Percentiles rank a stretch among this genome's conserved stretches.
Conservation (phyloP, 208 protist species). For the Kentomonas sorsogonicus region DNA sequence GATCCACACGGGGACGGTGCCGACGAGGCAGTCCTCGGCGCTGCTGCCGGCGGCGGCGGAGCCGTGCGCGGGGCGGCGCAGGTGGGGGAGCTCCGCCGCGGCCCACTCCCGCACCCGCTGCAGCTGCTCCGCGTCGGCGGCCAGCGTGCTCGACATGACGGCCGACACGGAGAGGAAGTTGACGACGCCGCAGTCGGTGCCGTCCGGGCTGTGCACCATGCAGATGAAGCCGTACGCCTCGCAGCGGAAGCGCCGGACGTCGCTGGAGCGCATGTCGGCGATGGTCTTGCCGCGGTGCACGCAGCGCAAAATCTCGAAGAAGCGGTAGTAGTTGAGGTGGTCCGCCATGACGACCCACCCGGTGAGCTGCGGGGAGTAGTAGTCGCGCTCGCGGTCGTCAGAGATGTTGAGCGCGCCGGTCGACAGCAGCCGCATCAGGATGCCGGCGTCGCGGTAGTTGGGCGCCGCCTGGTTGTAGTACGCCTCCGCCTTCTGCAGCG, state of each 20-base stretch:
- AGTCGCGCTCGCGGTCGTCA: constrained; percentile 78
- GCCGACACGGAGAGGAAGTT: constrained; percentile 96
- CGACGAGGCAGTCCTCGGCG: constrained; percentile 43
- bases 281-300: constrained; percentile 98
- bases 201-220: constrained; percentile 99
- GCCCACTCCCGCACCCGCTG: constrained; percentile 37
- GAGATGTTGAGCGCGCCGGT: constrained; percentile 78
- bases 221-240: constrained; percentile 99
- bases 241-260: constrained; percentile 98
- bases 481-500: constrained; percentile 56
- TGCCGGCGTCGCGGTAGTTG: constrained; percentile 8
- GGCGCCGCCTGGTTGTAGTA: background rate
- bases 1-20: constrained; percentile 87
- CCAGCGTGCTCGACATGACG: constrained; percentile 53
- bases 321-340: constrained; percentile 98
- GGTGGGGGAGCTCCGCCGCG: constrained; percentile 28
- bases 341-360: constrained; percentile 98
- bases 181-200: constrained; percentile 98
- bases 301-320: constrained; percentile 98
- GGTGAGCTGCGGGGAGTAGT: constrained; percentile 84
- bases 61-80: constrained; percentile 27
- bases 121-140: constrained; percentile 9
- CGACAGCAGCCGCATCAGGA: constrained; percentile 60
- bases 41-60: background rate
- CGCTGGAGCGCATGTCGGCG: constrained; percentile 96